Conservation (phyloP, 257 asterid genomes). For the Anisodus tanguticus region DNA sequence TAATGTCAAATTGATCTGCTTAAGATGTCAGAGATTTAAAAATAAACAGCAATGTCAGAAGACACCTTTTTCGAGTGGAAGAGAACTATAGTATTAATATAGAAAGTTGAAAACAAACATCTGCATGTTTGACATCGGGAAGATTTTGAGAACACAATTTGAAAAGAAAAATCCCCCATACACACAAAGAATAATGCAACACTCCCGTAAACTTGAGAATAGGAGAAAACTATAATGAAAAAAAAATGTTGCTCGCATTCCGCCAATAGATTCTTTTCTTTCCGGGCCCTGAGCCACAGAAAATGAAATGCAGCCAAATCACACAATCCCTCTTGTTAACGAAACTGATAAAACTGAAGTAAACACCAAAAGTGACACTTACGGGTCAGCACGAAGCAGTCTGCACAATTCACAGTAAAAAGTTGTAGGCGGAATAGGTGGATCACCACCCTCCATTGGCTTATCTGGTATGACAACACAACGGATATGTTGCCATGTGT, state of each 20-base stretch:
- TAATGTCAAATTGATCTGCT: background rate
- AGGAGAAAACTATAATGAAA: no score
- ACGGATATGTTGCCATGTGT: constrained; percentile 90
- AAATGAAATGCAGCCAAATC: background rate
- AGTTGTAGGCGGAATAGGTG: constrained; percentile 65
- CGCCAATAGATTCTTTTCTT: no score
- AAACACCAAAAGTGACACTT: constrained; percentile 47
- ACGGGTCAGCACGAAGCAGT: constrained; percentile 95
- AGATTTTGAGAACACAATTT: background rate
- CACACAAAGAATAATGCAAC: background rate
- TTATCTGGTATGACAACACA: constrained; percentile 92
- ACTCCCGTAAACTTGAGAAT: background rate
- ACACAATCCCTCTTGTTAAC: background rate
- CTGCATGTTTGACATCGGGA: background rate
- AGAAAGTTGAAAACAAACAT: background rate
- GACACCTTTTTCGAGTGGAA: background rate
- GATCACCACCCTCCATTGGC: constrained; percentile 72
- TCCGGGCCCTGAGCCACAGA: no score
- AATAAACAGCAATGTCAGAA: background rate
- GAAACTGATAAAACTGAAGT: background rate
- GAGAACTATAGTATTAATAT: background rate
- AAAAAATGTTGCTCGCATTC: no score
- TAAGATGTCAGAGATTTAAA: constrained; percentile 8
- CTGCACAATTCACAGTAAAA: constrained; percentile 96
- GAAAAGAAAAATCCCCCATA: background rate